Percentiles rank a stretch among this genome's conserved stretches.
phyloP scores from a whole-genome alignment of 1,284 basidiomycete genomes.

The Malassezia globosa region DNA sequence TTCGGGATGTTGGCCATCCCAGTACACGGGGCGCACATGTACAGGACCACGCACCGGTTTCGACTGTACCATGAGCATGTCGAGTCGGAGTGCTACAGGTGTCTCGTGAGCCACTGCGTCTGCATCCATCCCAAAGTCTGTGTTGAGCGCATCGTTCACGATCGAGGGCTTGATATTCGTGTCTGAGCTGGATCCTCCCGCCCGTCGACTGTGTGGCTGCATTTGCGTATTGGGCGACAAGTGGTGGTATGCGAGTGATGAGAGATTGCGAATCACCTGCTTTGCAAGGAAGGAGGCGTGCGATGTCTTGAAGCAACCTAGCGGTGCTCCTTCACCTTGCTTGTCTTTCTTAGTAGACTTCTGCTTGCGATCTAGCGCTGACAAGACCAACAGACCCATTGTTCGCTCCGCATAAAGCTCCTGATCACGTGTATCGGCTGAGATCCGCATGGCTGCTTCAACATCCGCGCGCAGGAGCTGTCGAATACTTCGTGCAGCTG shows the following conservation, averaged over 20 bases:
- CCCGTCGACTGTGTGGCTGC: constrained; percentile 20
- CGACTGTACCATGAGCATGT: constrained; percentile 4
- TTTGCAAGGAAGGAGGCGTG: constrained; percentile 18
- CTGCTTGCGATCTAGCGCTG: background rate
- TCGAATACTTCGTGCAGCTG: constrained; percentile 5
- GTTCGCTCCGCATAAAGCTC: constrained; percentile 4
- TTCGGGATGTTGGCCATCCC: constrained; percentile 17
- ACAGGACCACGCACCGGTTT: constrained; percentile 16
- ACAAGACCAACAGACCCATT: constrained; percentile 8
- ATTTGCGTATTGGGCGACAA: constrained; percentile 39
- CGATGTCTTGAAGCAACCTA: too few relatives aligned
- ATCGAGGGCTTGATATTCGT: constrained; percentile 2
- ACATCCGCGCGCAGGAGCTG: constrained; percentile 15
- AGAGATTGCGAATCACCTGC: constrained; percentile 22
- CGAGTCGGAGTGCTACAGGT: background rate
- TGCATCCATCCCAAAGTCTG: background rate
- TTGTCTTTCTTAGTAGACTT: too few relatives aligned
- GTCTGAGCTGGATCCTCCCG: constrained; percentile 3
- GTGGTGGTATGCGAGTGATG: constrained; percentile 37
- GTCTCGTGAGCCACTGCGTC: background rate
- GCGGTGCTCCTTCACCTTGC: too few relatives aligned
- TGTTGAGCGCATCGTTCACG: background rate
- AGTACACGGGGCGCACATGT: constrained; percentile 3
- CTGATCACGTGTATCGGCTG: background rate
- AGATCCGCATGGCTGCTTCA: background rate